Base-by-base conservation (phyloP, 2,329 filamentous ascomycete genomes). In the Hypoxylon sp. region DNA sequence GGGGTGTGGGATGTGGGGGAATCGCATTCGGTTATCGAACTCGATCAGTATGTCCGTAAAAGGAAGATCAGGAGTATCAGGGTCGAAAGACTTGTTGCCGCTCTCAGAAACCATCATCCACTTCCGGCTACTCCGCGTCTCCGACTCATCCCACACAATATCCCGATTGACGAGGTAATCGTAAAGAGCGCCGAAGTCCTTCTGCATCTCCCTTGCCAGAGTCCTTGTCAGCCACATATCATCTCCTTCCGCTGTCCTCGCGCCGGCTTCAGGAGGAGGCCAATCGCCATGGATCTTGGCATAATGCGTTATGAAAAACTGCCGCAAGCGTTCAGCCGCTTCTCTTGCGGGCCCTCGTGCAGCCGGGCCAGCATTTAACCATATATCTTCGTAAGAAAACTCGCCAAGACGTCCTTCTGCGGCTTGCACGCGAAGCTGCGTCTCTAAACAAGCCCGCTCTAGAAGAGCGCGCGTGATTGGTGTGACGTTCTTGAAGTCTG, bases 151-250 rank as follows among this genome's bases (percentile, higher is more conserved):
- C 89, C 90, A 93, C 0, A 86, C 77, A 3, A 92, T 85, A 51
- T 91, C 88, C 4, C 89, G 85, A 76, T 92, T 87, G 14, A 93
- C 90, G 1, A 92, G 81, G 69, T 91, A 92, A 73, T 92, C 90
- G 73, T 93, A 93, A 1, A 93, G 80, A 0, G 88, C 87, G 2
- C 89, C 88, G 73, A 93, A 92, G 71, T 92, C 91, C 33, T 82
- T 82, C 70, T 91, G 89, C n/a, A 93, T 77, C 2, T 82, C 82
- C 51, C 85, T 83, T 0, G 85, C 85, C 17, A 91, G 77, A 2
- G 83, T 85, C 44, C 90, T 83, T 3, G 86, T 90, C 11, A 92
- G 81, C 90, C 90, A 92, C 42, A 83, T 82, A 8, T 86, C 84
- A 33, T 85, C 81, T 7, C 77, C 82, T 0, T 81, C 79, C 1